A percentile compares a stretch with the other conserved stretches of the same genome.
These are phyloP conservation scores for Salvia rosmarinus DNA, from an alignment of 257 asterid genomes.

Conservation along the genomic window DNA sequence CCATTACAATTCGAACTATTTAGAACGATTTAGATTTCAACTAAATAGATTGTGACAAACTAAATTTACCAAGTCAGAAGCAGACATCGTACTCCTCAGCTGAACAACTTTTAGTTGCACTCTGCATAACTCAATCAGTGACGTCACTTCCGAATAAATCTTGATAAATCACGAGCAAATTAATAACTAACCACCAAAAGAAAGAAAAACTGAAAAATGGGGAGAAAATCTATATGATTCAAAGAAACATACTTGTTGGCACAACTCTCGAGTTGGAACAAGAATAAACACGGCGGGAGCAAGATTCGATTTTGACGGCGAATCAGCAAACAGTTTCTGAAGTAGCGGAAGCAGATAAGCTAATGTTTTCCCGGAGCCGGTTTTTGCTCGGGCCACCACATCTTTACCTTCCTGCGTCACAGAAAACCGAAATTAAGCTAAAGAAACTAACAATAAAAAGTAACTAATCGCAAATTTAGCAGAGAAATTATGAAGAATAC, in stretches of 20 bases:
- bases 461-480: conserved; percentile 10
- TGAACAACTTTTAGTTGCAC: conserved; percentile 77
- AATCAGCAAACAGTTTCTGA: conserved; percentile 77
- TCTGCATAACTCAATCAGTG: conserved; percentile 77
- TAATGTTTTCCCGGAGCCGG: conserved; percentile 97
- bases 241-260: conserved; percentile 69
- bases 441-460: not conserved
- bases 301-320: conserved; percentile 46
- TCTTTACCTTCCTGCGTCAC: conserved; percentile 82
- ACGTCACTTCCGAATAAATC: conserved; percentile 71
- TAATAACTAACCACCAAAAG: not conserved
- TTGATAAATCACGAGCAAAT: conserved; percentile 33
- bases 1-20: not conserved
- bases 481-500: not conserved
- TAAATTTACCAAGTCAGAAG: conserved; percentile 56
- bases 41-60: not conserved
- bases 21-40: not conserved
- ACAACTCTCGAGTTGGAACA: conserved; percentile 89
- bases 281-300: conserved; percentile 79
- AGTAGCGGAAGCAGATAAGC: conserved; percentile 91
- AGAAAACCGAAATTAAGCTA: conserved; percentile 3
- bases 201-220: not conserved
- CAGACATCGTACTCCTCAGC: conserved; percentile 72
- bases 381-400: conserved; percentile 94
- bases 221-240: not conserved